A percentile compares a stretch with the other conserved stretches of the same genome.
phyloP scores from a whole-genome alignment of 2,329 filamentous ascomycete genomes.

The Xylariaceae sp. region DNA sequence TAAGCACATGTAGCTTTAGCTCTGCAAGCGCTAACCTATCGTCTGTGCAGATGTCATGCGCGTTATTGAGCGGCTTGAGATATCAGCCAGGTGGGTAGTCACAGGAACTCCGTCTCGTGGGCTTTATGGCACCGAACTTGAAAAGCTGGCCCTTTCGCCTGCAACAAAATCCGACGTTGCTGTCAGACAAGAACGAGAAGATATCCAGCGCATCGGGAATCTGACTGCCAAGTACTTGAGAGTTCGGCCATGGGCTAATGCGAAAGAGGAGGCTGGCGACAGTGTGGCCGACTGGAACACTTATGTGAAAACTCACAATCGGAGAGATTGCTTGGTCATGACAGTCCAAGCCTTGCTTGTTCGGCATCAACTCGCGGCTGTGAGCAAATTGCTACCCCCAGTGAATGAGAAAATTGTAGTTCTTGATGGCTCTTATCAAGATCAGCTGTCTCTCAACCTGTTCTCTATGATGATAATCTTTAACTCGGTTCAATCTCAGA shows the following conservation, averaged over 20 bases:
- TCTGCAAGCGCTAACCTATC: neutral
- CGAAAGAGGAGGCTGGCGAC: slow-evolving; percentile 48
- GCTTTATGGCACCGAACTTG: slow-evolving; percentile 66
- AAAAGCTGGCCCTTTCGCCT: slow-evolving; percentile 2
- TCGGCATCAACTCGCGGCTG: slow-evolving; percentile 70
- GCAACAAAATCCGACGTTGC: slow-evolving; percentile 26
- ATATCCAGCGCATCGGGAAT: slow-evolving; percentile 62
- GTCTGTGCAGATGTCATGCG: slow-evolving; percentile 37
- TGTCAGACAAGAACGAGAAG: slow-evolving; percentile 50
- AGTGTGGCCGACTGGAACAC: slow-evolving; percentile 64
- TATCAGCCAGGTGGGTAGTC: slow-evolving; percentile 81
- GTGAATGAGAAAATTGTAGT: slow-evolving; percentile 68
- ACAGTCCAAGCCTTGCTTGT: slow-evolving; percentile 78
- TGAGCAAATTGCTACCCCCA: slow-evolving; percentile 65
- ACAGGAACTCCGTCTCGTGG: slow-evolving; percentile 86
- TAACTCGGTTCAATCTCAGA: slow-evolving; percentile 84
- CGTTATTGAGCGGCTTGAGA: slow-evolving; percentile 49
- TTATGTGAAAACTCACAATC: slow-evolving; percentile 61
- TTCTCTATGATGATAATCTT: slow-evolving; percentile 81
- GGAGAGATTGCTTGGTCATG: slow-evolving; percentile 58
- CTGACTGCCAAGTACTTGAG: slow-evolving; percentile 69
- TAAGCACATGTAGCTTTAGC: too few species aligned
- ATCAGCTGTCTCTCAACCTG: slow-evolving; percentile 76
- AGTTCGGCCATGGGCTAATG: slow-evolving; percentile 74
- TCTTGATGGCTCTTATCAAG: slow-evolving; percentile 78